Conservation (phyloP, 2,329 filamentous ascomycete species). For the Sphaerulina populicola region DNA sequence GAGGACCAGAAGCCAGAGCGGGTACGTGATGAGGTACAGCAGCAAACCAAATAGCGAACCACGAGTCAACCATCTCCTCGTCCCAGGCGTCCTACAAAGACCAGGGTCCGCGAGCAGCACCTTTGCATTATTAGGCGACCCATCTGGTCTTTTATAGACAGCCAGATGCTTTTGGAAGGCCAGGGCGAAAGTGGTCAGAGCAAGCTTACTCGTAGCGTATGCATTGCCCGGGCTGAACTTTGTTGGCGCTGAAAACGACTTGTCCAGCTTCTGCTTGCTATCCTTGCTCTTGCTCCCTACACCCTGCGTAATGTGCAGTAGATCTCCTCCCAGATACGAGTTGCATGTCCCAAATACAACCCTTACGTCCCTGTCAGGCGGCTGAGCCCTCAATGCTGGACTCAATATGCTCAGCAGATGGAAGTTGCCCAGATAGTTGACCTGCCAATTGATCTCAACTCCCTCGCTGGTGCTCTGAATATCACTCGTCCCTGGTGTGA, state of each 20-base stretch:
- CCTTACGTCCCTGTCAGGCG: conserved; percentile 85
- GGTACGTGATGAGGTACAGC: conserved; percentile 68
- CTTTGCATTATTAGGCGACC: conserved; percentile 69
- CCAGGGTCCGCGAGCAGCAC: conserved; percentile 86
- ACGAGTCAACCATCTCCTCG: conserved; percentile 74
- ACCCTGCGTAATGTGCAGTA: conserved; percentile 48
- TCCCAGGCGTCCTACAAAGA: conserved; percentile 74
- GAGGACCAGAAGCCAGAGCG: conserved; percentile 75
- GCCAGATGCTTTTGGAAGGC: conserved; percentile 90
- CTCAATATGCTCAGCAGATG: conserved; percentile 86
- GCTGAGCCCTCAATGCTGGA: conserved; percentile 82
- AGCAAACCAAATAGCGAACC: conserved; percentile 74
- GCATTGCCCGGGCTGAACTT: conserved; percentile 39
- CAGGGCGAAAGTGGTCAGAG: conserved; percentile 78
- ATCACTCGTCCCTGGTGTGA: conserved; percentile 59
- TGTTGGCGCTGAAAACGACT: conserved; percentile 17
- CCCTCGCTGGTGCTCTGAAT: conserved; percentile 58
- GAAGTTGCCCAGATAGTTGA: conserved; percentile 94
- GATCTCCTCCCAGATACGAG: conserved; percentile 71
- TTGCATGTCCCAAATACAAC: conserved; percentile 81
- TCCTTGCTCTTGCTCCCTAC: conserved; percentile 24
- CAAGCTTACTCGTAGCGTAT: conserved; percentile 52
- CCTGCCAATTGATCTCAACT: conserved; percentile 80
- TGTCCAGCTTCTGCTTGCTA: conserved; percentile 35
- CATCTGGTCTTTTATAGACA: conserved; percentile 73